These are phyloP conservation scores for Epichloe gansuensis DNA, from an alignment of 2,329 filamentous ascomycete genomes.

Conservation along the genomic window DNA sequence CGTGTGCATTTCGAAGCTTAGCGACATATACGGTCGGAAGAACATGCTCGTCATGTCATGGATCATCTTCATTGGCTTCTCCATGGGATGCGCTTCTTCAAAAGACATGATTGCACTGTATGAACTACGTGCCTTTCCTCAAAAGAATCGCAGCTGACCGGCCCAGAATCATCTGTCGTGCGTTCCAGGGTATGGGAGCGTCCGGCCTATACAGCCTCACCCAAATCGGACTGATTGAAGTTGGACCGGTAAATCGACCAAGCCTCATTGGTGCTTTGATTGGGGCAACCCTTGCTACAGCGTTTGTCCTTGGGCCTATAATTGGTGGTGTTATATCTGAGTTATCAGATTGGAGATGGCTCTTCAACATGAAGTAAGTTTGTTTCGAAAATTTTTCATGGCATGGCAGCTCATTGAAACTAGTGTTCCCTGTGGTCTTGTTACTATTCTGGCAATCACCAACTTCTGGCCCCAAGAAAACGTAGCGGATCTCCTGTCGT, in stretches of 20 bases:
- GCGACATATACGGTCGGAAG: conserved; percentile 44
- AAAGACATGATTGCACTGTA: conserved; percentile 39
- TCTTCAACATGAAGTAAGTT: conserved; percentile 49
- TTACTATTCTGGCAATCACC: conserved; percentile 34
- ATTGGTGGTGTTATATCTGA: conserved; percentile 43
- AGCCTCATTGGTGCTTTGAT: conserved; percentile 42
- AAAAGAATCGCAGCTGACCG: conserved; percentile 9
- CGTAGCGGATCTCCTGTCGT: conserved; percentile 23
- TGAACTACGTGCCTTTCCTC: conserved; percentile 9
- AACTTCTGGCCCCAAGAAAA: conserved; percentile 31
- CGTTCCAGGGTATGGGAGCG: conserved; percentile 47
- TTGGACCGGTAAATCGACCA: conserved; percentile 39
- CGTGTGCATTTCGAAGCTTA: conserved; percentile 44
- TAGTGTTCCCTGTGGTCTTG: conserved; percentile 36
- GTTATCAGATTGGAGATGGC: conserved; percentile 42
- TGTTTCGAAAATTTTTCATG: background rate
- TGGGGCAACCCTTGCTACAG: conserved; percentile 41
- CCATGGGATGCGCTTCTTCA: conserved; percentile 38
- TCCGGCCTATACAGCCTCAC: conserved; percentile 49
- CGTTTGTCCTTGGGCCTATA: conserved; percentile 45
- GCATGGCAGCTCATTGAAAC: conserved; percentile 5
- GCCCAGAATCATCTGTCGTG: conserved; percentile 41
- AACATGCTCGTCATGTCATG: conserved; percentile 37
- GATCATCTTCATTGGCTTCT: conserved; percentile 42
- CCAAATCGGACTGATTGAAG: conserved; percentile 43